Base-by-base conservation (phyloP, 345 rosid species). In the Boechera stricta region DNA sequence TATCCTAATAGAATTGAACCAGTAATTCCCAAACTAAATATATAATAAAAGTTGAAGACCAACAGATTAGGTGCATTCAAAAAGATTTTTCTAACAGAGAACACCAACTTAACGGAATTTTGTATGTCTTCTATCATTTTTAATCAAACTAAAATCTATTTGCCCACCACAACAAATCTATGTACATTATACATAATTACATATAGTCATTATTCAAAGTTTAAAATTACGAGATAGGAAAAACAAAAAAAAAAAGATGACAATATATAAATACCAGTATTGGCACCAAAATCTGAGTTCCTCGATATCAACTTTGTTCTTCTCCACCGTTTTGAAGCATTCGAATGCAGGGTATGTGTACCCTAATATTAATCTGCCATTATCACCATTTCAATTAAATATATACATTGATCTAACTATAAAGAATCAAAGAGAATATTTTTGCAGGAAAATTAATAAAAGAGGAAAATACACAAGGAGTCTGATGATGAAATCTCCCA, bases 221-320 rank as follows among this genome's bases (percentile, higher is more conserved):
- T 28, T 9, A 51, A 28, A 10, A 16, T 0, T 12, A 11, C 6
- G 32, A 52, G 18, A 49, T 9, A 10, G 6, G 33, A 36, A 55
- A 28, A 10, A 33, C 7, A 32, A 36, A 54, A 26, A 7, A 26
- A 48, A 36, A 54, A 26, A 18, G 58, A 74, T 29, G 44, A 38
- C 3, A 3, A 21, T 28, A 15, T 13, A 18, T 3, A 58, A 73
- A 41, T 82, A 92, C 99, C 99, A 95, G 69, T 95, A 92, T 81
- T 92, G 89, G 73, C 99, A 92, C 99, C 99, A 95, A 71, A 87
- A 91, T 73, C 92, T 84, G 82, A 95, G 91, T 80, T 90, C 91
- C 38, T 87, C 96, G 60, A 87, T 86, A 21, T 89, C 85, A 15
- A 89, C 90, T 76, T 48, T 85, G 80, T 92, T 95, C 82, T 85